Percentiles rank a stretch among this genome's conserved stretches.
These are phyloP conservation scores for Colletotrichum tofieldiae DNA, from an alignment of 2,329 filamentous ascomycete genomes.

Conservation along the genomic window DNA sequence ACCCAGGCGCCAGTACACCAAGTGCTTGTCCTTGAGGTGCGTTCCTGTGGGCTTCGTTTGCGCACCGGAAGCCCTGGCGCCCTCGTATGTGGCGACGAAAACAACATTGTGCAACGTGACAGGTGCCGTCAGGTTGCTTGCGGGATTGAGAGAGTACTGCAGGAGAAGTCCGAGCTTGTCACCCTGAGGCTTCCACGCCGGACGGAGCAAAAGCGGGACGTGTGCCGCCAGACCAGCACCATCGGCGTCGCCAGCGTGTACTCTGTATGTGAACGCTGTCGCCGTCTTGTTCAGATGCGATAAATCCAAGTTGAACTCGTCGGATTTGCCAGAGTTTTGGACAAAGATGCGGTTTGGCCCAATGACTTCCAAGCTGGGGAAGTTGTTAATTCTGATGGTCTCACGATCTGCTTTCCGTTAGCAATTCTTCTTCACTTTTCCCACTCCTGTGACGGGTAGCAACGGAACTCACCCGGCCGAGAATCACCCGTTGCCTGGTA, in stretches of 20 bases:
- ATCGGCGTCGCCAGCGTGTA: constrained; percentile 78
- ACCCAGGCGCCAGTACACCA: constrained; percentile 86
- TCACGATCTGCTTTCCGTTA: constrained; percentile 64
- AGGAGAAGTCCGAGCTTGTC: constrained; percentile 90
- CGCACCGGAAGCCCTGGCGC: constrained; percentile 74
- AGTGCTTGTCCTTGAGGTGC: constrained; percentile 81
- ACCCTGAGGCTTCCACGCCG: constrained; percentile 87
- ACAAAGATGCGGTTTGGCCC: constrained; percentile 95
- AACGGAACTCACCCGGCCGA: constrained; percentile 61
- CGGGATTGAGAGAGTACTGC: constrained; percentile 87
- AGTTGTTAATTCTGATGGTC: constrained; percentile 89
- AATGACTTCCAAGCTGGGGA: constrained; percentile 89
- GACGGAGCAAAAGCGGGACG: constrained; percentile 81
- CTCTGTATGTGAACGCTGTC: constrained; percentile 92
- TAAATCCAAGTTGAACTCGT: constrained; percentile 85
- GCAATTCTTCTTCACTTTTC: not conserved
- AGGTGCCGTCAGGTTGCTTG: constrained; percentile 62
- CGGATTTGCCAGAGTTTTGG: constrained; percentile 78
- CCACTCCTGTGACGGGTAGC: not conserved
- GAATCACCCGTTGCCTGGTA: constrained; percentile 71
- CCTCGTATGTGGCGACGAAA: constrained; percentile 80
- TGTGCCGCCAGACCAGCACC: constrained; percentile 64
- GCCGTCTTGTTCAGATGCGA: constrained; percentile 80
- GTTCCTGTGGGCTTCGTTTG: constrained; percentile 87
- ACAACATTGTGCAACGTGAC: constrained; percentile 79